A percentile compares a stretch with the other conserved stretches of the same genome.
phyloP scores from a whole-genome alignment of 2,329 filamentous ascomycete species.

The Elsinoe australis region DNA sequence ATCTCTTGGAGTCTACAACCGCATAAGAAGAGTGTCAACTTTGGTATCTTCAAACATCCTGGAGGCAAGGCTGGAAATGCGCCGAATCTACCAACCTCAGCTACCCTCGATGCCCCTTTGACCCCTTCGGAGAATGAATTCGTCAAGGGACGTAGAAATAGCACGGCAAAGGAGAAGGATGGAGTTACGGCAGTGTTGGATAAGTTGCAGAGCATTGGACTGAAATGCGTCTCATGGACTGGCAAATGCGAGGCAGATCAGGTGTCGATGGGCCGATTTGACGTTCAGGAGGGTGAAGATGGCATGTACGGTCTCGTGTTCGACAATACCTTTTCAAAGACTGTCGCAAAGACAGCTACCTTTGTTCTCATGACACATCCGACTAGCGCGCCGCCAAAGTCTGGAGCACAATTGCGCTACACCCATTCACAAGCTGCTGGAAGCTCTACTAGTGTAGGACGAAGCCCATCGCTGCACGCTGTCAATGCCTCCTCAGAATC shows the following conservation, averaged over 20 bases:
- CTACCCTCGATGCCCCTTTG: conserved; percentile 34
- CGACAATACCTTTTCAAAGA: conserved; percentile 98
- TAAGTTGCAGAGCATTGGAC: conserved; percentile 54
- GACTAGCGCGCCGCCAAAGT: conserved; percentile 68
- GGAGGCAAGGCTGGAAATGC: conserved; percentile 54
- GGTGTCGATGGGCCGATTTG: conserved; percentile 81
- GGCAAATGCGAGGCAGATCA: conserved; percentile 96
- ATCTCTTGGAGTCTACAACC: conserved; percentile 97
- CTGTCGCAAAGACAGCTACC: conserved; percentile 86
- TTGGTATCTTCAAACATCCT: conserved; percentile 95
- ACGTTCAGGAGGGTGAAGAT: conserved; percentile 64
- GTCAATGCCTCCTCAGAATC: conserved; percentile 46
- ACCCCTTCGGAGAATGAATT: conserved; percentile 58
- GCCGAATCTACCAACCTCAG: conserved; percentile 32
- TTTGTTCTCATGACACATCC: conserved; percentile 93
- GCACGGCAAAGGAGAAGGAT: conserved; percentile 37
- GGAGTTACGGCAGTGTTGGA: conserved; percentile 56
- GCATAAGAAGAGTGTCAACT: conserved; percentile 97
- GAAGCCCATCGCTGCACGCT: conserved; percentile 37
- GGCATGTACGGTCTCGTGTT: conserved; percentile 97
- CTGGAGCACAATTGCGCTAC: conserved; percentile 59
- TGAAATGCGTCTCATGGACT: conserved; percentile 65
- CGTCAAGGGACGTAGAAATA: conserved; percentile 22
- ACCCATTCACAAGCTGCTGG: conserved; percentile 47
- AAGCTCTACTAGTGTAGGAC: conserved; percentile 34